Evolutionary conservation across 106 monocot genomes (phyloP).

Genomic region (Cymbidium sinense): DNA sequence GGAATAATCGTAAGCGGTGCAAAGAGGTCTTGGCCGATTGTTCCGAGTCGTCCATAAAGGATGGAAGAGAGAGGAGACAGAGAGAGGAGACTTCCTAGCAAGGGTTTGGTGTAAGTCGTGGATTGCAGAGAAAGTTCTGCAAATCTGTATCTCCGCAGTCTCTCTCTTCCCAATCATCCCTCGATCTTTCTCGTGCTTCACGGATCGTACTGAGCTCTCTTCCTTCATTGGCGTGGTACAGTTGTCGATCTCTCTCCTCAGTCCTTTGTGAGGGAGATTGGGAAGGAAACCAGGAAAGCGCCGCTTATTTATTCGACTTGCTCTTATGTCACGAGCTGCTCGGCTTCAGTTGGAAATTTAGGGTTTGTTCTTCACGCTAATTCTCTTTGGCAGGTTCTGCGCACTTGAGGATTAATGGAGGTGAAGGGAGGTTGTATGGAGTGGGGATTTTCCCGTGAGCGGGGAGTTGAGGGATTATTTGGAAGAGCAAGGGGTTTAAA

Average conservation of each 20-base stretch:
- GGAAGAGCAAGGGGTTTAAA: conserved; percentile 5
- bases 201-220: not conserved
- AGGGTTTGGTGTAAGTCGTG: not conserved
- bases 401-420: not conserved
- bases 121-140: not conserved
- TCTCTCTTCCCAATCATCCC: conserved; percentile 4
- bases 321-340: not conserved
- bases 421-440: not conserved
- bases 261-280: not conserved
- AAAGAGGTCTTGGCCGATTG: too few species aligned
- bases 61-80: not conserved
- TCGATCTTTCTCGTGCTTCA: conserved; percentile 7
- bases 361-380: not conserved
- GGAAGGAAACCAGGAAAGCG: conserved; percentile 5
- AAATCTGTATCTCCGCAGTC: not conserved
- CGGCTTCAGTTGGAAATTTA: conserved; percentile 1
- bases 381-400: not conserved
- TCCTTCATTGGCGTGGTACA: not conserved
- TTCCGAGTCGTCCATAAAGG: too few species aligned
- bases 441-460: not conserved
- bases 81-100: not conserved
- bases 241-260: not conserved
- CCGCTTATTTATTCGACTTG: not conserved
- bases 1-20: too few species aligned
- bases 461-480: conserved; percentile 2